A percentile compares a stretch with the other conserved stretches of the same genome.
Evolutionary conservation across 176 grass and related monocot genomes (phyloP).

Genomic region (Dactylis glomerata): DNA sequence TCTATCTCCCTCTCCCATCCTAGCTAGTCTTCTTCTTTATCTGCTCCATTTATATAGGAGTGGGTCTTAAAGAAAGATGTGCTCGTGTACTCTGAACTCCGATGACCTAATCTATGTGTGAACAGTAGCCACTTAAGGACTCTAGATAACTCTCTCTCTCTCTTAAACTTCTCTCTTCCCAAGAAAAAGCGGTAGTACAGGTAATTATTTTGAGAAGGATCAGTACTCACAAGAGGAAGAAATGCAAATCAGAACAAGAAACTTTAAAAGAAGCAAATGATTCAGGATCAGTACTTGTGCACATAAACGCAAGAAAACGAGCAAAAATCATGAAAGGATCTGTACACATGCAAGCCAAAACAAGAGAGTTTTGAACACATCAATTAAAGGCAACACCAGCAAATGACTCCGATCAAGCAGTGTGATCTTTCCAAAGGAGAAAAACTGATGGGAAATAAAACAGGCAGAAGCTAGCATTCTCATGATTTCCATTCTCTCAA

Average conservation of each 20-base stretch:
- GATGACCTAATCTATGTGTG: constrained; percentile 58
- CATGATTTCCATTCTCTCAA: background rate
- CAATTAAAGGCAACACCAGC: background rate
- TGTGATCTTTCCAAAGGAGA: background rate
- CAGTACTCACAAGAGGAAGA: background rate
- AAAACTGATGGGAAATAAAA: background rate
- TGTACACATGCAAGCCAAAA: background rate
- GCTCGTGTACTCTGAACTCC: constrained; percentile 15
- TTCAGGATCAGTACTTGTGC: background rate
- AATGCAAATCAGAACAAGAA: background rate
- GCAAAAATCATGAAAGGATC: background rate
- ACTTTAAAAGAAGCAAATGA: background rate
- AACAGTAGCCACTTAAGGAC: constrained; percentile 38
- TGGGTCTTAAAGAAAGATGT: constrained; percentile 20
- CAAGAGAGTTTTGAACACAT: background rate
- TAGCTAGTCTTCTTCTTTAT: constrained; percentile 2
- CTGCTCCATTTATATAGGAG: constrained; percentile 30
- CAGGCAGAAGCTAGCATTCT: background rate
- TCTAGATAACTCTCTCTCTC: background rate
- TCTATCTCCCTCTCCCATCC: background rate
- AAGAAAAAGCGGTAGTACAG: background rate
- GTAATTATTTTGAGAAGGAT: constrained; percentile 22
- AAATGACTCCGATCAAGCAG: background rate
- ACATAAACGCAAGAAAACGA: background rate
- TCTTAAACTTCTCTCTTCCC: constrained; percentile 16